Conservation (phyloP, 169 alveolate species). For the Cryptosporidium sp. region DNA sequence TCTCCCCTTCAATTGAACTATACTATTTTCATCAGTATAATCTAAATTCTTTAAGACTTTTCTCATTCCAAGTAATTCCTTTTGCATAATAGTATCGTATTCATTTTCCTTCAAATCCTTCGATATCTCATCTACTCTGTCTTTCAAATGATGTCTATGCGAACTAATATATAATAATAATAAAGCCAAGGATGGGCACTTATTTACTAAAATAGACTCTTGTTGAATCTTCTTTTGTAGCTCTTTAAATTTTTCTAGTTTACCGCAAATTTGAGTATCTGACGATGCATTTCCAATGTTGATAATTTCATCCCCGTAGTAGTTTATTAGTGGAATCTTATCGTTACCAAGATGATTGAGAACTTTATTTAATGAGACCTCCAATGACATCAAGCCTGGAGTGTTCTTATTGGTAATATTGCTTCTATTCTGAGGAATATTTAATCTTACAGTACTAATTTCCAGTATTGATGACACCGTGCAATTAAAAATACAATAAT, state of each 20-base stretch:
- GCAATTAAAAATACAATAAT: constrained; percentile 37
- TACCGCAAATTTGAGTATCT: constrained; percentile 2
- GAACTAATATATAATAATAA: constrained; percentile 32
- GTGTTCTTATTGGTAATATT: constrained; percentile 2
- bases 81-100: constrained; percentile 66
- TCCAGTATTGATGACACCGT: constrained; percentile 38
- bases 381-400: constrained; percentile 21
- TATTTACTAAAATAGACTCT: constrained; percentile 4
- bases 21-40: constrained; percentile 90
- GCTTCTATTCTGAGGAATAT: constrained; percentile 45
- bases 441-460: constrained; percentile 67
- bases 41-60: constrained; percentile 86
- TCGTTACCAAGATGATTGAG: constrained; percentile 36
- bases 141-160: constrained; percentile 18
- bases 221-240: constrained; percentile 17
- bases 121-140: constrained; percentile 1
- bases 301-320: constrained; percentile 61
- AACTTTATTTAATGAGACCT: constrained; percentile 44
- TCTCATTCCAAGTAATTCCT: constrained; percentile 77
- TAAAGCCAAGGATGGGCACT: constrained; percentile 27
- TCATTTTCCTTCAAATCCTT: constrained; percentile 18
- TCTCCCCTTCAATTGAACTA: constrained; percentile 95
- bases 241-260: not conserved
- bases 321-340: constrained; percentile 46
- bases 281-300: constrained; percentile 25